Evolutionary conservation across 306 rosid genomes (phyloP), one percentile per base, ranked within the genome.

Genomic region (Dryas octopetala): DNA sequence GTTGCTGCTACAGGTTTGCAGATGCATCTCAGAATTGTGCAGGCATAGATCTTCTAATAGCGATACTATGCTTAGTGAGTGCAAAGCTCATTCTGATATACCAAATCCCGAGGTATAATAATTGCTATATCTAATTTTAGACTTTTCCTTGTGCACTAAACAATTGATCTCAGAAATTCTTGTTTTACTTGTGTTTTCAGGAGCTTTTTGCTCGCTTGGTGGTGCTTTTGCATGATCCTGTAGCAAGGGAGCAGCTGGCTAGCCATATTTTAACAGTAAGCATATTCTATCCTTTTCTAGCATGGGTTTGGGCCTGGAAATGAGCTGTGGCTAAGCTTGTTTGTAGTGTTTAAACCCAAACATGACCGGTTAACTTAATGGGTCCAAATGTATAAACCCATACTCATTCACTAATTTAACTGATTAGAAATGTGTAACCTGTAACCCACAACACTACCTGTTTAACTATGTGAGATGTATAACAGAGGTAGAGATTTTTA

Each of bases 151-250:
- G 58, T 86, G 38, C 64, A 70, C 46, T 45, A 38, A 8, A 66
- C 28, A 45, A 53, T 40, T 3, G 15, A 67, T 53, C 12, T 61
- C 66, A 38, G 62, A 73, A 76, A 62, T 64, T 38, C 38, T 58
- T 75, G 75, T 78, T 76, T 73, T 77, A 57, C 75, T 76, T 79
- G 78, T 81, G n/a, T 78, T 5, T 65, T 4, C 65, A 94, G 98
- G 98, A 94, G 75, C 91, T 94, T 74, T 89, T 90, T 83, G 93
- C 96, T 53, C 98, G 98, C 74, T 85, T 94, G 73, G 79, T 94
- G 84, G 98, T 91, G 79, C 97, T 91, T 88, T 82, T 94, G 83
- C 98, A 94, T 68, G 87, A 94, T 83, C 98, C 98, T 73, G 82
- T 94, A 66, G 95, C 97, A 11, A 85, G 93, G 84, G 97, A 91